Evolutionary conservation across 2,329 filamentous ascomycete species (phyloP), one percentile per base, ranked within the genome.

Genomic region (Xylariomycetidae sp.): DNA sequence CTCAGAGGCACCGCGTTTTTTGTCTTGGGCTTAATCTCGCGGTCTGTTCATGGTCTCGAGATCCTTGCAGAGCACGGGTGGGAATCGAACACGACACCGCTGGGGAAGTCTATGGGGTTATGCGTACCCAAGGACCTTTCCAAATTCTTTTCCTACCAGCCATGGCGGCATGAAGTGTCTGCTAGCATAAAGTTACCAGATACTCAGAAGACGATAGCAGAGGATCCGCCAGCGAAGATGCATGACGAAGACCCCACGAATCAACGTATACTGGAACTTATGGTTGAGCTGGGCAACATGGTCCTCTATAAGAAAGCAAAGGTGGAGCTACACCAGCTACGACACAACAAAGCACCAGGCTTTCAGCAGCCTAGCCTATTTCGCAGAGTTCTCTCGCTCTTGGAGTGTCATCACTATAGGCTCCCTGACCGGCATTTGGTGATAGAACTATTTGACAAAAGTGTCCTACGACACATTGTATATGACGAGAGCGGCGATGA

Each of bases 1-100:
- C 72, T 98, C 50, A 77, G 94, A 27, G 92, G 94, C 23, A 98
- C 94, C 1, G 92, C 92, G 1, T 97, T 97, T 61, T 98, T 96
- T 51, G 92, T 96, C 1, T 66, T 98, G 0, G 92, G 92, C 0
- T 67, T 98, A 37, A 90, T 98, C 35, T 96, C 89, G 2, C 76
- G 92, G 34, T 97, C 90, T 32, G 72, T 88, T 7, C 90, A 96
- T 52, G 92, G 92, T 1, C 76, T 97, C 16, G 88, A 95, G 58
- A 95, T 97, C 38, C 65, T 98, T 11, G 82, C 84, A 1, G 87
- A 94, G 52, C 73, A 85, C 53, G 89, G 89, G 9, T 98, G 94
- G 94, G 89, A 95, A 51, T 86, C 88, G 8, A 90, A 88, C 39
- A 84, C 88, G 13, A 90, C 88, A 38, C 76, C 81, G 16, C 75